Evolutionary conservation across 176 grass and related monocot genomes (phyloP).

Genomic region (Aechmea fasciata): DNA sequence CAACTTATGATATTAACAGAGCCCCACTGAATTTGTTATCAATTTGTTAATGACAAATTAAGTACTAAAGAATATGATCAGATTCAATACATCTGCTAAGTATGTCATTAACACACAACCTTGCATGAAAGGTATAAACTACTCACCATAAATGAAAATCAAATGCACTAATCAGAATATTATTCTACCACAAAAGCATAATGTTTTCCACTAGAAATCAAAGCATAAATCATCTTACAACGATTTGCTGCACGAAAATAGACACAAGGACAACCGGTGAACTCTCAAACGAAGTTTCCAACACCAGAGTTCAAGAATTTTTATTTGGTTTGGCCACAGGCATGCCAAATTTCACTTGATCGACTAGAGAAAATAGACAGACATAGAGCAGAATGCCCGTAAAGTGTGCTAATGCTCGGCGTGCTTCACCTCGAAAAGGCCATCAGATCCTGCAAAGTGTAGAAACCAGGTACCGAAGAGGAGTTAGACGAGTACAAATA

Average conservation of each 20-base stretch:
- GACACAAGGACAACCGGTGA: not conserved
- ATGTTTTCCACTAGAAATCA: not conserved
- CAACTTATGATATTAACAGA: too few species aligned
- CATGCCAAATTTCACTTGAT: not conserved
- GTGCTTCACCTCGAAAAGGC: constrained; percentile 17
- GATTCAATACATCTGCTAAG: too few species aligned
- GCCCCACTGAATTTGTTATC: too few species aligned
- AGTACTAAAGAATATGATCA: not conserved
- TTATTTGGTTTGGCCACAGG: not conserved
- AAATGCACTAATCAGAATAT: too few species aligned
- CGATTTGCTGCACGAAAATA: not conserved
- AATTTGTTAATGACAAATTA: not conserved
- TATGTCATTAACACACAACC: too few species aligned
- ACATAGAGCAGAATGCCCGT: not conserved
- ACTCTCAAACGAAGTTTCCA: not conserved
- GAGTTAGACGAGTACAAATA: not conserved
- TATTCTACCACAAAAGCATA: too few species aligned
- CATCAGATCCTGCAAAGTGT: constrained; percentile 7
- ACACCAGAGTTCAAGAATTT: not conserved
- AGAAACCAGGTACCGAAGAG: not conserved
- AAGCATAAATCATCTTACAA: not conserved
- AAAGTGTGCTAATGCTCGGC: constrained; percentile 9
- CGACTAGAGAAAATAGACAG: not conserved
- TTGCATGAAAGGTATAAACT: too few species aligned
- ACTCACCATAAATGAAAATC: too few species aligned